phyloP scores from a whole-genome alignment of 2,329 filamentous ascomycete species.

The Nothophoma quercina region DNA sequence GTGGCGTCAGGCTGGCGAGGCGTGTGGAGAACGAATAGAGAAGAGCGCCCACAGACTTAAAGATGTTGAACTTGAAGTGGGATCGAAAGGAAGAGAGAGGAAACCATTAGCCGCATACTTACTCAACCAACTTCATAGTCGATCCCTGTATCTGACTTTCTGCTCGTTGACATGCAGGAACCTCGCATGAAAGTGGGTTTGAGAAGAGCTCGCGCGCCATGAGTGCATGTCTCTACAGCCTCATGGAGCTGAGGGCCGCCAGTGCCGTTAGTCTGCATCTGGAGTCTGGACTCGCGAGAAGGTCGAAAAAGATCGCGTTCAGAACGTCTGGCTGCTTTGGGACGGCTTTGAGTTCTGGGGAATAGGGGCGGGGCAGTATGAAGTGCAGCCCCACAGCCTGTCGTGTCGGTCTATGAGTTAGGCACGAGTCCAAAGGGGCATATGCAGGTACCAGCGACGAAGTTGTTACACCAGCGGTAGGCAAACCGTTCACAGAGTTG shows the following conservation, averaged over 20 bases:
- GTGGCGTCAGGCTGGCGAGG: conserved; percentile 11
- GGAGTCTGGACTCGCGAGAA: neutral
- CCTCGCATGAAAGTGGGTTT: neutral
- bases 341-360: neutral
- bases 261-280: neutral
- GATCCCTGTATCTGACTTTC: neutral
- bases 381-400: neutral
- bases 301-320: neutral
- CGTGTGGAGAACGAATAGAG: conserved; percentile 8
- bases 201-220: neutral
- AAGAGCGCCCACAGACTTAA: neutral
- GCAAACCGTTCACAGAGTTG: neutral
- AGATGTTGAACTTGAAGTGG: neutral
- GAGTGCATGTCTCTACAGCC: neutral
- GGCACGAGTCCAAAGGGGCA: neutral
- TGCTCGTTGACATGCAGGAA: neutral
- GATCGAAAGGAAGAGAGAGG: neutral
- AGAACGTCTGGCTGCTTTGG: neutral
- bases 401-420: neutral
- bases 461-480: conserved; percentile 6
- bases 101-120: neutral
- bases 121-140: neutral
- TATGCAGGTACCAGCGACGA: conserved; percentile 17
- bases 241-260: neutral
- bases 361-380: neutral